These are phyloP conservation scores for Lodderomyces jiufengensis DNA, from an alignment of 1,139 yeast species.

Conservation along the genomic window DNA sequence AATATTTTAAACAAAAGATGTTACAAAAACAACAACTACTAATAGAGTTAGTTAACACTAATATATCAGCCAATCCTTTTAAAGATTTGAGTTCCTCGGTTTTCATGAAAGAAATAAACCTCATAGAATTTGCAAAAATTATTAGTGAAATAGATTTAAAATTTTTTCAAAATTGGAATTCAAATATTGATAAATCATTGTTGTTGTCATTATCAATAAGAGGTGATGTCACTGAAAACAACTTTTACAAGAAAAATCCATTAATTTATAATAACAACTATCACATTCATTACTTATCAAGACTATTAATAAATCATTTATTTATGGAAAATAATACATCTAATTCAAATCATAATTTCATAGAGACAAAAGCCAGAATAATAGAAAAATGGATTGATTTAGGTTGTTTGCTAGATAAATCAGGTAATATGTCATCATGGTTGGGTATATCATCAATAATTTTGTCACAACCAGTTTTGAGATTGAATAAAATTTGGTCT, in stretches of 20 bases:
- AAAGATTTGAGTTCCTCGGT: constrained; percentile 31
- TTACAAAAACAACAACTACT: constrained; percentile 34
- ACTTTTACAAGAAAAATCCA: constrained; percentile 42
- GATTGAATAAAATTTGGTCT: constrained; percentile 76
- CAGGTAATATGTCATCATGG: constrained; percentile 96
- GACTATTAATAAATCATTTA: constrained; percentile 67
- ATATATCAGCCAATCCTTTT: constrained; percentile 21
- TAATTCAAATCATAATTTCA: constrained; percentile 17
- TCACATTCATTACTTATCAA: constrained; percentile 74
- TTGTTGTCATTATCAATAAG: constrained; percentile 30
- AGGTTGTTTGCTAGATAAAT: constrained; percentile 71
- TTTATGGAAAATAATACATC: constrained; percentile 42
- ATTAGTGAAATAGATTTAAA: constrained; percentile 55
- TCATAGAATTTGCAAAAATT: constrained; percentile 50
- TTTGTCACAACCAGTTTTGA: constrained; percentile 76
- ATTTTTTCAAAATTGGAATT: constrained; percentile 68
- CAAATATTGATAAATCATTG: constrained; percentile 51
- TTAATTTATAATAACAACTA: constrained; percentile 61
- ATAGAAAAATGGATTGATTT: constrained; percentile 83
- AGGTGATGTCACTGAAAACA: constrained; percentile 19
- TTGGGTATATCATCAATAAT: constrained; percentile 81
- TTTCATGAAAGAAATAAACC: constrained; percentile 41
- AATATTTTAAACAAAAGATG: constrained; percentile 31
- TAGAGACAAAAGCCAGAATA: constrained; percentile 58
- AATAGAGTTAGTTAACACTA: constrained; percentile 25